Base-by-base conservation (phyloP, 2,329 filamentous ascomycete genomes). In the Pseudogymnoascus sp. region DNA sequence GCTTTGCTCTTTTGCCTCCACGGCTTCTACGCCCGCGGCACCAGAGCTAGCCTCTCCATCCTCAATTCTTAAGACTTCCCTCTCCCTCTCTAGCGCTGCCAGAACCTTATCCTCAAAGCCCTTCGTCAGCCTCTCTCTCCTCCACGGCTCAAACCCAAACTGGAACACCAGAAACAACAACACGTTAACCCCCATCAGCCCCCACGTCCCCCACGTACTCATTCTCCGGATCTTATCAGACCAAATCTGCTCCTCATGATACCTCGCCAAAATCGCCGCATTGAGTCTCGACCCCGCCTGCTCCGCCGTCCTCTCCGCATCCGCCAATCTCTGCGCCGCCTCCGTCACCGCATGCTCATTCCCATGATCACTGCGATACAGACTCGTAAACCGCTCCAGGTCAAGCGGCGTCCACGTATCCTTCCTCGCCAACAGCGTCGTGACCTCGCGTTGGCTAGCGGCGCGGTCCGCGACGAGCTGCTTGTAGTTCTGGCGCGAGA, bases 181-280 rank as follows among this genome's bases (percentile, higher is more conserved):
- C 34, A 97, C 90, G 73, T 99, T 99, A 72, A 97, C 85, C 23
- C 93, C 93, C 95, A 99, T 99, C 66, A 99, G 79, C 0, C 93
- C 95, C 87, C 96, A 97, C 0, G 95, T 99, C 37, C 96, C 93
- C 95, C 95, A 99, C 0, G 95, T 99, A 74, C 90, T 95, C 81
- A 96, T 96, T 8, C 28, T 8, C 68, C 95, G 83, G 73, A 99
- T 99, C 70, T 96, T 93, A 75, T 99, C 95, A 72, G 91, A 96
- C 95, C 95, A 99, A 63, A 99, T 96, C 78, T 99, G 95, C 79
- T 99, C 95, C 77, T 99, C 95, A 75, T 99, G 95, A 76, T 99
- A 99, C 65, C 96, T 86, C 66, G 89, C 89, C 61, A 97, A 80
- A 69, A 97, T 97, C 60, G 88, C 87, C 66, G 88, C 87, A 73